Percentiles rank a stretch among this genome's conserved stretches.
Evolutionary conservation across 2,329 filamentous ascomycete genomes (phyloP).

Genomic region (Fusarium dlaminii): DNA sequence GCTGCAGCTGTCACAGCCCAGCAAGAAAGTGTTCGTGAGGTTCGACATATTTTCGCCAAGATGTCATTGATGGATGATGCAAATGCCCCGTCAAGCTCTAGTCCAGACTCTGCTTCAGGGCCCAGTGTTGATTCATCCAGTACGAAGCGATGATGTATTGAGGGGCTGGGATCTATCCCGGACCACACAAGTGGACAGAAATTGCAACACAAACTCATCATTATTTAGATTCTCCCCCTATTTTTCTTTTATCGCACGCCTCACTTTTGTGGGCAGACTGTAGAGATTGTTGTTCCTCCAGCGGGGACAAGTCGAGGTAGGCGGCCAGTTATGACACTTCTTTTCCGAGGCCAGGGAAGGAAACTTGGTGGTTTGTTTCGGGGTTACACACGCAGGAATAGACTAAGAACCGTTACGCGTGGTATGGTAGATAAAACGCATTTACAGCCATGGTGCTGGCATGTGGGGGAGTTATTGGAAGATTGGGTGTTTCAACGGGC

Average conservation of each 20-base stretch:
- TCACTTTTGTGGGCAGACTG: neutral
- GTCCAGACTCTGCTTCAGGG: neutral
- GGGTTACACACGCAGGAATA: neutral
- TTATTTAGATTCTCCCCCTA: neutral
- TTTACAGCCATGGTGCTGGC: neutral
- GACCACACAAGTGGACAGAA: neutral
- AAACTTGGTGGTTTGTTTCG: neutral
- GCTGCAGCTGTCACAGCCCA: constrained; percentile 65
- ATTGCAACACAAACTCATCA: neutral
- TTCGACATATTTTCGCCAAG: constrained; percentile 77
- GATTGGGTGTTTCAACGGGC: neutral
- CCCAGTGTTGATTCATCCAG: neutral
- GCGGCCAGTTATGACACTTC: neutral
- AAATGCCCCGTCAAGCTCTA: constrained; percentile 17
- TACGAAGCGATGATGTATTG: neutral
- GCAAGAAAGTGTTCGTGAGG: constrained; percentile 75
- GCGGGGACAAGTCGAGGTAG: neutral
- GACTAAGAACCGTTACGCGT: neutral
- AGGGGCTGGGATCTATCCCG: neutral
- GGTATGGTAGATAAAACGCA: neutral
- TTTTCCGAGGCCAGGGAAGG: neutral
- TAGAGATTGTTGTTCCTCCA: neutral
- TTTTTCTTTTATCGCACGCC: neutral
- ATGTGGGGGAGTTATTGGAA: neutral
- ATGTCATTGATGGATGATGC: constrained; percentile 51